A percentile compares a stretch with the other conserved stretches of the same genome.
Conservation (phyloP, 192 early-diverging fungal species). For the Mortierella alpina region DNA sequence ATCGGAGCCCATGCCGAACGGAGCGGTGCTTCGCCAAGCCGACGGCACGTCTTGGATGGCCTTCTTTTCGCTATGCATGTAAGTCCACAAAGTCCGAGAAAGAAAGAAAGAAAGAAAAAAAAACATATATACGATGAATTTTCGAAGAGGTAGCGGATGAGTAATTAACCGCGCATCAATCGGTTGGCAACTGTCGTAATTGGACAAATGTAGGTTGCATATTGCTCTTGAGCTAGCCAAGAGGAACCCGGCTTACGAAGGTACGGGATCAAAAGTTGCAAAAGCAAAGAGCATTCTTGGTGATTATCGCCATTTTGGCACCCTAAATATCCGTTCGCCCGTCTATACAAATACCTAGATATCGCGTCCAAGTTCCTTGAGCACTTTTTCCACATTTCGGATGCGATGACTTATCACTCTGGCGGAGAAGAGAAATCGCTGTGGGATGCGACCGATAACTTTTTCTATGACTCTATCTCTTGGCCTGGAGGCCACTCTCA, state of each 20-base stretch:
- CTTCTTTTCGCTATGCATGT: slow-evolving; percentile 53
- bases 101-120: no score
- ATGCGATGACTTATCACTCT: slow-evolving; percentile 60
- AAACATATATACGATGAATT: no score
- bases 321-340: slow-evolving; percentile 2
- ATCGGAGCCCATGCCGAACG: slow-evolving; percentile 58
- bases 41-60: slow-evolving; percentile 69
- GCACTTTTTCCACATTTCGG: slow-evolving; percentile 69
- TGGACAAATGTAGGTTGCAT: slow-evolving; percentile 23
- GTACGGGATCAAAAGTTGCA: not conserved
- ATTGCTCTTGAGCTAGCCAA: slow-evolving; percentile 50
- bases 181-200: not conserved
- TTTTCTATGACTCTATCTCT: slow-evolving; percentile 64
- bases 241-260: slow-evolving; percentile 32
- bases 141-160: not conserved
- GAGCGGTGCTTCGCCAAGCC: slow-evolving; percentile 58
- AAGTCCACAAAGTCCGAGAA: not conserved
- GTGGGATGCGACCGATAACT: slow-evolving; percentile 60
- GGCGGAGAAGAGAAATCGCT: slow-evolving; percentile 48
- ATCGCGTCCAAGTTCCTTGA: slow-evolving; percentile 69
- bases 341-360: slow-evolving; percentile 20
- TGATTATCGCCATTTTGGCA: not conserved
- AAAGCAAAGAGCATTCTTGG: not conserved
- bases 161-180: not conserved
- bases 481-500: slow-evolving; percentile 57